phyloP scores from a whole-genome alignment of 306 rosid genomes.

The Amphicarpaea edgeworthii region DNA sequence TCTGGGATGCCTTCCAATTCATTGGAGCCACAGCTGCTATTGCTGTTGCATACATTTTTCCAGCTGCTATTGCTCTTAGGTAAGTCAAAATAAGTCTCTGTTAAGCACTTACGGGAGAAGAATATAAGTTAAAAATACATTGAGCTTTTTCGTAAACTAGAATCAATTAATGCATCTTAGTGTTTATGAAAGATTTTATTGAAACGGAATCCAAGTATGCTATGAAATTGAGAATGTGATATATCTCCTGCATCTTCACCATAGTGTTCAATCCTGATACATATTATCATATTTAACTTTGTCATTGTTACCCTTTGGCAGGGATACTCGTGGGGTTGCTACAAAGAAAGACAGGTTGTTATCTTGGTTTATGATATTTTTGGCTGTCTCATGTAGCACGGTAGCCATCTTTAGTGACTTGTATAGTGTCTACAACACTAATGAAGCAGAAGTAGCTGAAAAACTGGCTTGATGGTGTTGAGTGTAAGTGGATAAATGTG shows the following conservation, averaged over 20 bases:
- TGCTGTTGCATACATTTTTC: neutral
- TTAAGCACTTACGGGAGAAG: neutral
- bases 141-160: neutral
- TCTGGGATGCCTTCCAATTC: slow-evolving; percentile 23
- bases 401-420: slow-evolving; percentile 6
- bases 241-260: neutral
- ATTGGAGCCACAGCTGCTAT: slow-evolving; percentile 9
- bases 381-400: slow-evolving; percentile 11
- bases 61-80: slow-evolving; percentile 24
- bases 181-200: too few relatives aligned
- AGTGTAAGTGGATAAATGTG: neutral
- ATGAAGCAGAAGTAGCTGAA: neutral
- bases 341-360: neutral
- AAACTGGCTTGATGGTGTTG: neutral
- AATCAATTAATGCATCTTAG: neutral
- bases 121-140: neutral
- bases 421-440: neutral
- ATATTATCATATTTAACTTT: neutral
- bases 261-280: neutral
- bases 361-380: slow-evolving; percentile 4
- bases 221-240: too few relatives aligned
- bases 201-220: too few relatives aligned
- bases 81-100: neutral
- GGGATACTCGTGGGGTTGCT: slow-evolving; percentile 22
- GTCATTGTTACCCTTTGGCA: neutral